phyloP scores from a whole-genome alignment of 1,284 basidiomycete species.

The Papiliotrema laurentii region DNA sequence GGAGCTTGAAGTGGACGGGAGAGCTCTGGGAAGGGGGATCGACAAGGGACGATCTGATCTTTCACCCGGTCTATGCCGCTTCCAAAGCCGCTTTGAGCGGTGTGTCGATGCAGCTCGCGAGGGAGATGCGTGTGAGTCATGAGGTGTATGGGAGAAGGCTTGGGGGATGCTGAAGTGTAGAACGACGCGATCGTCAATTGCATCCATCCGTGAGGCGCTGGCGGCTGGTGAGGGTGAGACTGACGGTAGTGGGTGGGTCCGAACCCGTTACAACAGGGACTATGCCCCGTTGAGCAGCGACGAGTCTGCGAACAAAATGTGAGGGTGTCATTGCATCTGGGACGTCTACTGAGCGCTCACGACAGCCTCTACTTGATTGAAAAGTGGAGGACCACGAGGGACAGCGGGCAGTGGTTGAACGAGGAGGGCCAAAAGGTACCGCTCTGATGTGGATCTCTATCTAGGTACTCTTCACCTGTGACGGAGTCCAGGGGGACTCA shows the following conservation, averaged over 20 bases:
- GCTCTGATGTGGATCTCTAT: too few relatives aligned
- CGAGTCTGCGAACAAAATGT: slow-evolving; percentile 10
- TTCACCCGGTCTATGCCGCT: slow-evolving; percentile 11
- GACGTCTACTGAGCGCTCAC: not conserved
- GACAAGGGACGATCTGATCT: slow-evolving; percentile 10
- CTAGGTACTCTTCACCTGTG: too few relatives aligned
- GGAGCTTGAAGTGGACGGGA: slow-evolving; percentile 3
- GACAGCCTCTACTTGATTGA: slow-evolving; percentile 9
- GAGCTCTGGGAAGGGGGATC: slow-evolving; percentile 10
- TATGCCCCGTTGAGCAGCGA: slow-evolving; percentile 9
- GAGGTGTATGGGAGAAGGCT: not conserved
- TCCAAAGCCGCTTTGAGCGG: slow-evolving; percentile 10
- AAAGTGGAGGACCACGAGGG: slow-evolving; percentile 7
- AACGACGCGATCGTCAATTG: slow-evolving; percentile 8
- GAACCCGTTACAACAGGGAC: slow-evolving; percentile 5
- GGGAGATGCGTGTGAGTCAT: slow-evolving; percentile 10
- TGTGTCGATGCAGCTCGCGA: slow-evolving; percentile 11
- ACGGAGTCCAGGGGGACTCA: too few relatives aligned
- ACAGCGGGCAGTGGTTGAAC: slow-evolving; percentile 11
- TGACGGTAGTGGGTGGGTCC: slow-evolving; percentile 6
- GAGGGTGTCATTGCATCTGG: not conserved
- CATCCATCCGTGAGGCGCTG: slow-evolving; percentile 8
- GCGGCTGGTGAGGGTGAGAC: not conserved
- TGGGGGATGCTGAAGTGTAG: slow-evolving; percentile 1
- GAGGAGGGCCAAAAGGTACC: slow-evolving; percentile 8